Conservation (phyloP, 345 rosid genomes). For the Arabis hirsuta region DNA sequence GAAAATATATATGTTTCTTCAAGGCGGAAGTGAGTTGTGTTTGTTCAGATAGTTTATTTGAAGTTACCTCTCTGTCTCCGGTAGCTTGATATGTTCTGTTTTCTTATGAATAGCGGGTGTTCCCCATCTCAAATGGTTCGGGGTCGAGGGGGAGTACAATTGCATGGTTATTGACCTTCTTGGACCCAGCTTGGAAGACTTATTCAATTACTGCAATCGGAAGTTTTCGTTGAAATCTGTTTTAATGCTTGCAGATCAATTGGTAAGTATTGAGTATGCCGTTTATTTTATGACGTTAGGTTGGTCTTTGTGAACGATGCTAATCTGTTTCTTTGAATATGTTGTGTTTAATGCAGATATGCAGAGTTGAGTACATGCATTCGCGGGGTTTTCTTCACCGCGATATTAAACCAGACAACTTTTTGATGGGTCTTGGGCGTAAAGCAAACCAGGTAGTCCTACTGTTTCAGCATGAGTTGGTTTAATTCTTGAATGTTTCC, state of each 20-base stretch:
- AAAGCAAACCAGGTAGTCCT: slow-evolving; percentile 85
- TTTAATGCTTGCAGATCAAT: slow-evolving; percentile 89
- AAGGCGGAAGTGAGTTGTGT: slow-evolving; percentile 83
- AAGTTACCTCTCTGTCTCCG: neutral
- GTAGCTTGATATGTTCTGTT: slow-evolving; percentile 2
- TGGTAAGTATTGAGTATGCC: slow-evolving; percentile 53
- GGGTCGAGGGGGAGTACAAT: slow-evolving; percentile 82
- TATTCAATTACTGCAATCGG: slow-evolving; percentile 85
- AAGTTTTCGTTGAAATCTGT: slow-evolving; percentile 83
- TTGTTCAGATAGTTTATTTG: slow-evolving; percentile 2
- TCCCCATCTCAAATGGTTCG: slow-evolving; percentile 94
- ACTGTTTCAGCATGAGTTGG: slow-evolving; percentile 5
- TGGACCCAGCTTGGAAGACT: slow-evolving; percentile 92
- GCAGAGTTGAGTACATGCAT: slow-evolving; percentile 95
- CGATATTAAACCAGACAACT: slow-evolving; percentile 98
- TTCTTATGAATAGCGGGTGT: slow-evolving; percentile 62
- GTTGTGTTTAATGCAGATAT: slow-evolving; percentile 52
- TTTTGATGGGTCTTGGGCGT: slow-evolving; percentile 94
- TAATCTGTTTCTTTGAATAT: slow-evolving; percentile 12
- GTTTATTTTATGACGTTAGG: slow-evolving; percentile 5
- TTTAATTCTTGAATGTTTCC: slow-evolving; percentile 1
- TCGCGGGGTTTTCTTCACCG: slow-evolving; percentile 94
- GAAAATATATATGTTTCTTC: slow-evolving; percentile 84
- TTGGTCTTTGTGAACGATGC: slow-evolving; percentile 16
- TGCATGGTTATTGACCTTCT: slow-evolving; percentile 94